Evolutionary conservation across 345 rosid species (phyloP), one percentile per base, ranked within the genome.

Genomic region (Hibiscus trionum): DNA sequence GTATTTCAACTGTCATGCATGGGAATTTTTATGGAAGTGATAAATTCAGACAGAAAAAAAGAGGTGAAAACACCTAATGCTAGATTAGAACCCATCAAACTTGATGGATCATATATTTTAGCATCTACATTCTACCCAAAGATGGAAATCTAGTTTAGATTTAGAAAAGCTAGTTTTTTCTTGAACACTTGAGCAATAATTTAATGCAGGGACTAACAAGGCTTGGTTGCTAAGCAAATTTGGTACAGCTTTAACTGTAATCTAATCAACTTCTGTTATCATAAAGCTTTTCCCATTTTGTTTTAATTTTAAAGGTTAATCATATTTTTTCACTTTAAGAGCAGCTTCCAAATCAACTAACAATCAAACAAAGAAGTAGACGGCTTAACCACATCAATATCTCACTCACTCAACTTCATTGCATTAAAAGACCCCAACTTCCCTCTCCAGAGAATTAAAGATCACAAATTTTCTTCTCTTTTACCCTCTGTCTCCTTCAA

Each of bases 301-400:
- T 83, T 83, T 59, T 71, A 76, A 74, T 33, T 80, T 77, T 73
- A 35, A 78, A 74, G 79, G 78, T 76, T 59, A 71, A 74, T 72
- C 66, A 77, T 61, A 61, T 33, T 49, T 68, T 68, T 59, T 42
- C 44, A 74, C 49, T 10, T 39, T 42, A 47, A 15, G 7, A 60
- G 16, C 35, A 16, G 55, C 66, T 39, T 35, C 73, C 55, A 56
- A 55, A 59, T 70, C 64, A 57, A 72, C 61, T 33, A 62, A 50
- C 69, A 49, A 47, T 61, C 27, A 62, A 58, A 69, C 55, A 70
- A 19, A 57, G 78, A 73, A 66, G 73, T 46, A 49, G 82, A 75
- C 79, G 27, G 81, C 78, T 73, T 71, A 79, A 73, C 82, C 80
- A 73, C 77, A 46, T 31, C 52, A 35, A 21, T 52, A 44, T 39